phyloP scores from a whole-genome alignment of 2,329 filamentous ascomycete genomes.

The Phaeosphaeriaceae sp. region DNA sequence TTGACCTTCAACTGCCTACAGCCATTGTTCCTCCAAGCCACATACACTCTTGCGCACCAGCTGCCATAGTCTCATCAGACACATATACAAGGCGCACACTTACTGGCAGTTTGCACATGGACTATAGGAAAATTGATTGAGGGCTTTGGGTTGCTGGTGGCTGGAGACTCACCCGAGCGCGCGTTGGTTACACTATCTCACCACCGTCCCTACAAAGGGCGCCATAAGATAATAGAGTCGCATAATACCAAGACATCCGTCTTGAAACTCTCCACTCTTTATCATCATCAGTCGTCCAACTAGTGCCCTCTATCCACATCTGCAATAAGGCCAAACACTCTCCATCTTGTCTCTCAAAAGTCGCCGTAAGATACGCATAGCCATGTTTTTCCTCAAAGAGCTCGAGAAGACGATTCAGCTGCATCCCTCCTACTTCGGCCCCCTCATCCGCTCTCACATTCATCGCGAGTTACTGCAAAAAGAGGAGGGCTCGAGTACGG shows the following conservation, averaged over 20 bases:
- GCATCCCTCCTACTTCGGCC: constrained; percentile 96
- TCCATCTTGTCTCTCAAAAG: constrained; percentile 10
- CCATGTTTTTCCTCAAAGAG: constrained; percentile 98
- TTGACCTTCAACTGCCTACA: constrained; percentile 2
- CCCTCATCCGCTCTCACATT: constrained; percentile 90
- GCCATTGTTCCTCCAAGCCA: constrained; percentile 19
- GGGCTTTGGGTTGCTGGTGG: constrained; percentile 35
- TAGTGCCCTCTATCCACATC: constrained; percentile 20
- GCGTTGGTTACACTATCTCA: constrained; percentile 17
- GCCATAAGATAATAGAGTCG: constrained; percentile 36
- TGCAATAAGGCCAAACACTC: constrained; percentile 12
- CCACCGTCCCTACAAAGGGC: constrained; percentile 25
- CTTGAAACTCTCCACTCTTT: constrained; percentile 10
- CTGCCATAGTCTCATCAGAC: constrained; percentile 11
- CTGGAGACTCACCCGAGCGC: constrained; percentile 35
- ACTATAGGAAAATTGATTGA: constrained; percentile 25
- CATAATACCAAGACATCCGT: constrained; percentile 26
- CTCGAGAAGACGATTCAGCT: constrained; percentile 93
- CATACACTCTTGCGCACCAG: constrained; percentile 19
- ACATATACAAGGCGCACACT: constrained; percentile 21
- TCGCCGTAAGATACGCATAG: constrained; percentile 32
- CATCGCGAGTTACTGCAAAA: constrained; percentile 88
- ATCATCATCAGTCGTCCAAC: constrained; percentile 8
- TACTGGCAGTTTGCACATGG: constrained; percentile 34
- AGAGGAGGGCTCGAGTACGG: constrained; percentile 93